Evolutionary conservation across 2,329 filamentous ascomycete species (phyloP).

Genomic region (Bimuria novae-zelandiae): DNA sequence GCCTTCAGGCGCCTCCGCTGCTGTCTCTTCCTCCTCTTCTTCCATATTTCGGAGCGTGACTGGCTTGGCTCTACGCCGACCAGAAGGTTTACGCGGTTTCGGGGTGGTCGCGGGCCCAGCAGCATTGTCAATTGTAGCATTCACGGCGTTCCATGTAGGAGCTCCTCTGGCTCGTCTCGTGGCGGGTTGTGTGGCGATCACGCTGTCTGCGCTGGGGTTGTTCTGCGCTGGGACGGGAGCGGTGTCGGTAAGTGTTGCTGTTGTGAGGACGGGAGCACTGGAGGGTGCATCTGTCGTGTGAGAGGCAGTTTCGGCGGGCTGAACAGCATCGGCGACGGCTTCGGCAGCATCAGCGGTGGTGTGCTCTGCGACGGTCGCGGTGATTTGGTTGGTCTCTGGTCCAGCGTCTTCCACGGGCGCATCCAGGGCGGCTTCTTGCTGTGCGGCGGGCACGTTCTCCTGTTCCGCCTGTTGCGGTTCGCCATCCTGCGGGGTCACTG

Average conservation of each 20-base stretch:
- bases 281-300: neutral
- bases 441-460: neutral
- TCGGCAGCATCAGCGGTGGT: neutral
- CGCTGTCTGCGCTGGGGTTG: neutral
- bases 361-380: neutral
- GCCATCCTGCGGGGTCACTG: conserved; percentile 15
- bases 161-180: conserved; percentile 13
- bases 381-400: neutral
- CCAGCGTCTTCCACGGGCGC: neutral
- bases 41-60: conserved; percentile 11
- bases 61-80: conserved; percentile 10
- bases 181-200: conserved; percentile 8
- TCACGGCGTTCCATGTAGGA: conserved; percentile 38
- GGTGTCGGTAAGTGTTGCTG: neutral
- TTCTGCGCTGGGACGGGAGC: neutral
- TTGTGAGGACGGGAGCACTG: neutral
- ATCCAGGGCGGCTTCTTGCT: neutral
- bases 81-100: conserved; percentile 19
- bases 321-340: neutral
- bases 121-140: conserved; percentile 22
- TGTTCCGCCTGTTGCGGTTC: neutral
- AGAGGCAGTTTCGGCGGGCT: neutral
- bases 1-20: conserved; percentile 1
- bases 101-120: conserved; percentile 11
- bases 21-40: conserved; percentile 16